phyloP scores from a whole-genome alignment of 176 grass and related monocot species.

The Carex cristatella region DNA sequence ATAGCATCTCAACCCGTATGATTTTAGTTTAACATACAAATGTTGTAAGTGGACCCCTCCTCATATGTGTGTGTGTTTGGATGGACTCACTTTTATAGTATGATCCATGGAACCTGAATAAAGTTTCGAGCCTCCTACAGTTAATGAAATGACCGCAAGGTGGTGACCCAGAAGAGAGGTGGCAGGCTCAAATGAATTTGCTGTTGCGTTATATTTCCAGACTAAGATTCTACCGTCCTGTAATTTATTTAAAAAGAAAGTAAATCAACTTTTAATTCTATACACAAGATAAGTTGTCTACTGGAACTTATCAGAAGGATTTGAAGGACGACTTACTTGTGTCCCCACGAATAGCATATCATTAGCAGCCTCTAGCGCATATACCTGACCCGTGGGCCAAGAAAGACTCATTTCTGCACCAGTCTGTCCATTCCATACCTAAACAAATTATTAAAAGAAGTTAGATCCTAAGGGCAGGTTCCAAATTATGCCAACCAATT shows the following conservation, averaged over 20 bases:
- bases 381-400: slow-evolving; percentile 83
- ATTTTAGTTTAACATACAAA: too few species aligned
- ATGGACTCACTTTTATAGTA: slow-evolving; percentile 66
- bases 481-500: neutral
- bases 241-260: slow-evolving; percentile 18
- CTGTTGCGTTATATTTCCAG: slow-evolving; percentile 61
- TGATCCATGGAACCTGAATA: slow-evolving; percentile 98
- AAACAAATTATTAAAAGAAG: neutral
- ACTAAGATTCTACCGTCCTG: slow-evolving; percentile 90
- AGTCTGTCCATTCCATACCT: slow-evolving; percentile 91
- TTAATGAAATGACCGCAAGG: slow-evolving; percentile 71
- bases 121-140: slow-evolving; percentile 56
- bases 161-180: slow-evolving; percentile 63
- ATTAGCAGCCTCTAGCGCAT: slow-evolving; percentile 60
- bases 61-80: neutral
- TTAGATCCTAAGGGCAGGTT: neutral
- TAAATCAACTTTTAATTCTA: neutral
- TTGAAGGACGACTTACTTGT: slow-evolving; percentile 40
- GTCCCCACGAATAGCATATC: slow-evolving; percentile 81
- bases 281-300: neutral
- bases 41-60: too few species aligned
- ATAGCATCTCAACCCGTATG: too few species aligned
- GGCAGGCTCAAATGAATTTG: slow-evolving; percentile 76
- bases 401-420: slow-evolving; percentile 59
- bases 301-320: slow-evolving; percentile 4